phyloP scores from a whole-genome alignment of 176 grass and related monocot species.

The Alopecurus myosuroides region DNA sequence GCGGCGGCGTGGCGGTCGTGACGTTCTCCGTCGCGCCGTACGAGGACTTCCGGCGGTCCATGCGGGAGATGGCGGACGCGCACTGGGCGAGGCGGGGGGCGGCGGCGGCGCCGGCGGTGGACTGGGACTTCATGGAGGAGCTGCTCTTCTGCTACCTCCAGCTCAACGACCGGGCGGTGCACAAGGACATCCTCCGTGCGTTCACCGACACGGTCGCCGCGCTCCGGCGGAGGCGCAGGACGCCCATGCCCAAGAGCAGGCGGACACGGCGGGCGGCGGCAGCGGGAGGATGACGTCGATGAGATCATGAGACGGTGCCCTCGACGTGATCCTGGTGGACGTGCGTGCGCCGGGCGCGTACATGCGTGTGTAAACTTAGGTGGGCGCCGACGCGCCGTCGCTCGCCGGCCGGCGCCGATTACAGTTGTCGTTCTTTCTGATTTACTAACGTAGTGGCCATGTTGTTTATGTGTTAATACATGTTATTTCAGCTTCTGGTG shows the following conservation, averaged over 20 bases:
- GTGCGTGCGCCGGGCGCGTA: not conserved
- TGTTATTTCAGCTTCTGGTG: no score
- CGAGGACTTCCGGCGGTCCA: constrained; percentile 46
- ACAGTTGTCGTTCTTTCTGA: not conserved
- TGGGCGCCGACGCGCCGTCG: no score
- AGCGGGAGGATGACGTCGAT: not conserved
- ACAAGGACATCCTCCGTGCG: constrained; percentile 48
- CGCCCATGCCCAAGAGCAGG: constrained; percentile 5
- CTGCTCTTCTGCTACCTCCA: constrained; percentile 48
- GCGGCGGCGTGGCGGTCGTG: constrained; percentile 32
- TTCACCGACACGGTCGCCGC: constrained; percentile 44
- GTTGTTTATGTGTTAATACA: not conserved
- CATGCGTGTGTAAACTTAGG: not conserved
- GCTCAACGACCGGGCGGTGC: constrained; percentile 44
- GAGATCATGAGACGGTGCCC: not conserved
- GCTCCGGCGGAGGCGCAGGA: constrained; percentile 9
- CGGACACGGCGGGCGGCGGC: not conserved
- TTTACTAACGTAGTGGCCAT: not conserved
- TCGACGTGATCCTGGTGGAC: not conserved
- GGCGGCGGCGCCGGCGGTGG: not conserved
- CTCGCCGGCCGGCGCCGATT: not conserved
- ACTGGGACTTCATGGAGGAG: constrained; percentile 58
- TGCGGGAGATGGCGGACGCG: constrained; percentile 43
- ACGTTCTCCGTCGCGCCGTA: constrained; percentile 31
- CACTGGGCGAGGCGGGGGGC: not conserved